A percentile compares a stretch with the other conserved stretches of the same genome.
Evolutionary conservation across 2,329 filamentous ascomycete genomes (phyloP).

Genomic region (Cladosporium phlei): DNA sequence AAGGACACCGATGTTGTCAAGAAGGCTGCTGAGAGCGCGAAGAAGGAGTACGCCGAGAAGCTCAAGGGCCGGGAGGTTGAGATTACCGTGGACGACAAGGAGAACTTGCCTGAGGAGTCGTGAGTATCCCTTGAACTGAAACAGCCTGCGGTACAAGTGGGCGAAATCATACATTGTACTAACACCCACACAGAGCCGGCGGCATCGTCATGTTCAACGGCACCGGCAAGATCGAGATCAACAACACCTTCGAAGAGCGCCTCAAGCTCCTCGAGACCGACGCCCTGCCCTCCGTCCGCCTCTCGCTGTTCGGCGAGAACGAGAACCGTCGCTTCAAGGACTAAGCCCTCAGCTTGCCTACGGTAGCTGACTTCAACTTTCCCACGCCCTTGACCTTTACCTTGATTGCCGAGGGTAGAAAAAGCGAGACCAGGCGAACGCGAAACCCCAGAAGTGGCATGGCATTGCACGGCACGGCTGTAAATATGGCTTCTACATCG

Average conservation of each 20-base stretch:
- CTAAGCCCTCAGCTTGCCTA: too few relatives aligned
- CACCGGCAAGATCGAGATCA: constrained; percentile 91
- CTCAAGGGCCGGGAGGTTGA: constrained; percentile 61
- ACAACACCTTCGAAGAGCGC: constrained; percentile 95
- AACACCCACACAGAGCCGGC: constrained; percentile 59
- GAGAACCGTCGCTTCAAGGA: constrained; percentile 93
- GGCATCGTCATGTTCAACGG: constrained; percentile 77
- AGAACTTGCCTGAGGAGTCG: constrained; percentile 76
- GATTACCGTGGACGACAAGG: constrained; percentile 70
- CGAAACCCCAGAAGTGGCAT: too few relatives aligned
- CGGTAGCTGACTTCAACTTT: too few relatives aligned
- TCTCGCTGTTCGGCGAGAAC: constrained; percentile 89
- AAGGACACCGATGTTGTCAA: constrained; percentile 70
- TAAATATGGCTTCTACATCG: background rate
- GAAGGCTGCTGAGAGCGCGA: constrained; percentile 71
- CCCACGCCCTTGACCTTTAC: background rate
- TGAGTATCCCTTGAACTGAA: constrained; percentile 49
- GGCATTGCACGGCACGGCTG: too few relatives aligned
- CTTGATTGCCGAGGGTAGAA: background rate
- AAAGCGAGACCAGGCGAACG: too few relatives aligned
- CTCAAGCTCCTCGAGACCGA: constrained; percentile 78
- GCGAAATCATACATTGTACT: background rate
- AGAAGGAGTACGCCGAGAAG: constrained; percentile 78
- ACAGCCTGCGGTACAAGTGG: background rate
- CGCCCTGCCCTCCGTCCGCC: constrained; percentile 76